Evolutionary conservation across 306 rosid species (phyloP).

Genomic region (Albizia julibrissin): DNA sequence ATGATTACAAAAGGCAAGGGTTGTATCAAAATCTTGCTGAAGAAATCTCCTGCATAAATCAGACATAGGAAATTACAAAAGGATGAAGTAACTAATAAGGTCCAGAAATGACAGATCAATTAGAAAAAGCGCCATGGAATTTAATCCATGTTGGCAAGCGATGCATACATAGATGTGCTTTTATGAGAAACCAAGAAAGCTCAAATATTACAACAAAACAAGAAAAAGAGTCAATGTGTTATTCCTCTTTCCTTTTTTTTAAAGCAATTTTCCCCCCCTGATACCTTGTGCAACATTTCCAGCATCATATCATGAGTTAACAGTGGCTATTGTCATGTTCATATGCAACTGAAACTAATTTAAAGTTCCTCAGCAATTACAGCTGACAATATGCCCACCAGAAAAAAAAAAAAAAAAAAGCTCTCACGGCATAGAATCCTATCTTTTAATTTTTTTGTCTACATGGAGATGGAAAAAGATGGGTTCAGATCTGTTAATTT

Average conservation of each 20-base stretch:
- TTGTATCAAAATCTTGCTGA: constrained; percentile 96
- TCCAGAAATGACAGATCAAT: constrained; percentile 19
- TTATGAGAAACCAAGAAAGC: constrained; percentile 17
- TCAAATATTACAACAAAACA: background rate
- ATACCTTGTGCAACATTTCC: background rate
- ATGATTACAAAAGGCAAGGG: constrained; percentile 81
- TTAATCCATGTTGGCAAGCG: background rate
- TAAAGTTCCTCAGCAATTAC: constrained; percentile 9
- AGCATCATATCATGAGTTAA: background rate
- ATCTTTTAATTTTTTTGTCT: background rate
- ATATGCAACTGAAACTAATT: constrained; percentile 5
- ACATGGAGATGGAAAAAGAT: background rate
- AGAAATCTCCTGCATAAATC: constrained; percentile 80
- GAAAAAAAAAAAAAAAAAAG: background rate
- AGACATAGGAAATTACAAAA: background rate
- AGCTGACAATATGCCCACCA: background rate
- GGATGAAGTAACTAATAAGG: background rate
- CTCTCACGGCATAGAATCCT: background rate
- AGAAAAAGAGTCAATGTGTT: background rate
- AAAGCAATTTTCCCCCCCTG: background rate
- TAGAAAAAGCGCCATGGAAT: background rate
- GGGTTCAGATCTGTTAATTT: background rate
- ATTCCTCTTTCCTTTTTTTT: background rate
- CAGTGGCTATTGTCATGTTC: constrained; percentile 2
- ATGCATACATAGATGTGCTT: background rate